Conservation (phyloP, 192 early-diverging fungal genomes). For the Geranomyces variabilis region DNA sequence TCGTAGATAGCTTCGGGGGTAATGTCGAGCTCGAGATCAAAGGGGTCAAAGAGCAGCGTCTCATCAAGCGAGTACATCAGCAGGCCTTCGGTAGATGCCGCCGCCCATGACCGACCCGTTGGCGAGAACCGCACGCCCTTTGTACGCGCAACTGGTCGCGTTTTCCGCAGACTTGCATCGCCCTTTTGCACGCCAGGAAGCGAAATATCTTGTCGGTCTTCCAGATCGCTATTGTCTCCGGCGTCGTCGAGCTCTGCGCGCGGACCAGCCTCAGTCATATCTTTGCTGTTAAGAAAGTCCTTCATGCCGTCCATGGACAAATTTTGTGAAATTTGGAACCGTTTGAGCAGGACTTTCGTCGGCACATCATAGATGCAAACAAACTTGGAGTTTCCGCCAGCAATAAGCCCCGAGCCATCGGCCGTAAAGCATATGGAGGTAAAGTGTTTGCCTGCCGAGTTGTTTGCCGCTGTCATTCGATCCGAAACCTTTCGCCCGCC, state of each 20-base stretch:
- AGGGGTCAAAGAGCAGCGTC: slow-evolving; percentile 91
- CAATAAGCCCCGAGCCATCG: slow-evolving; percentile 89
- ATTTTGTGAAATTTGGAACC: slow-evolving; percentile 92
- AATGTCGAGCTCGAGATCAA: slow-evolving; percentile 96
- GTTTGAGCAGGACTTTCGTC: slow-evolving; percentile 74
- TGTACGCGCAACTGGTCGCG: slow-evolving; percentile 80
- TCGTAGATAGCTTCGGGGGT: slow-evolving; percentile 85
- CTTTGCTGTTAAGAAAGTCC: slow-evolving; percentile 83
- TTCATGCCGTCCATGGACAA: slow-evolving; percentile 91
- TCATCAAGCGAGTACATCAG: slow-evolving; percentile 96
- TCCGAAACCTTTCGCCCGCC: slow-evolving; percentile 85
- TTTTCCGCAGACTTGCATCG: slow-evolving; percentile 79
- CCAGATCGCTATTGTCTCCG: slow-evolving; percentile 81
- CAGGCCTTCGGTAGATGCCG: slow-evolving; percentile 94
- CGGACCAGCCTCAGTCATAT: slow-evolving; percentile 95
- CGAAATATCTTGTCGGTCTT: slow-evolving; percentile 77
- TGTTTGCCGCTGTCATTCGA: slow-evolving; percentile 79
- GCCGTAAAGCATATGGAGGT: slow-evolving; percentile 92
- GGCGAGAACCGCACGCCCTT: slow-evolving; percentile 90
- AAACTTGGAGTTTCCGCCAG: slow-evolving; percentile 93
- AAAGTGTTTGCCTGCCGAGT: slow-evolving; percentile 84
- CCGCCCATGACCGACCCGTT: slow-evolving; percentile 92
- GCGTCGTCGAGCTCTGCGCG: slow-evolving; percentile 80
- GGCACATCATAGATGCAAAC: slow-evolving; percentile 93
- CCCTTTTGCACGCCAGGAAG: slow-evolving; percentile 88